Evolutionary conservation across 1,139 yeast species (phyloP), one percentile per base, ranked within the genome.

Genomic region (Protomyces lactucae-debilis): DNA sequence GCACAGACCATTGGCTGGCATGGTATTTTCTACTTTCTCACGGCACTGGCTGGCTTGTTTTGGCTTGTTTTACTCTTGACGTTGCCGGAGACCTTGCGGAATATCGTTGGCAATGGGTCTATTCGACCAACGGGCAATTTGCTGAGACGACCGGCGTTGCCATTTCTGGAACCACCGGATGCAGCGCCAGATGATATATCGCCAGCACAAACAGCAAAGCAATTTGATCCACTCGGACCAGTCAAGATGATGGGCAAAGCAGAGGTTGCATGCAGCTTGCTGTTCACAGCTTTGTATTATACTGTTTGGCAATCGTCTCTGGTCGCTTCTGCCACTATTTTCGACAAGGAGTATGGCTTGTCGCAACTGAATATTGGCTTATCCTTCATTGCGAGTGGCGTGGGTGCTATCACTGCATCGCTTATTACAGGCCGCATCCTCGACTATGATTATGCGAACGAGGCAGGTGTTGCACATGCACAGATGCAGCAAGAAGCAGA

Each of bases 61-160:
- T 25, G 84, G 0, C 40, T 70, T 14, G 37, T 71, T 0, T 64
- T 76, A 9, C 57, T 72, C 10, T 35, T 75, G 12, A 60, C 80
- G 0, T 72, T 88, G 10, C 95, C 95, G 0, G 96, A 89, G 71
- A 88, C 96, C 0, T 83, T 82, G 66, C 77, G 95, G 65, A 74
- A 82, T 0, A 73, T 86, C 8, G 91, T 85, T 1, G 95, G 93
- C 0, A 87, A 87, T 71, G 84, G 87, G 2, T 67, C 86, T 3
- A 73, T 60, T 9, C 18, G 32, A 23, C 63, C 57, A 9, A 52
- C 57, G 0, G 12, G 37, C 12, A 39, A 48, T 3, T 43, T 52
- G 18, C 35, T 59, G 5, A 16, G 39, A 21, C 28, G 57, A 10
- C 63, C 63, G 14, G 56, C 54, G 21, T n/a, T 52, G 16, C 23